phyloP scores from a whole-genome alignment of 129 eudicot species.

The Arctium minus region DNA sequence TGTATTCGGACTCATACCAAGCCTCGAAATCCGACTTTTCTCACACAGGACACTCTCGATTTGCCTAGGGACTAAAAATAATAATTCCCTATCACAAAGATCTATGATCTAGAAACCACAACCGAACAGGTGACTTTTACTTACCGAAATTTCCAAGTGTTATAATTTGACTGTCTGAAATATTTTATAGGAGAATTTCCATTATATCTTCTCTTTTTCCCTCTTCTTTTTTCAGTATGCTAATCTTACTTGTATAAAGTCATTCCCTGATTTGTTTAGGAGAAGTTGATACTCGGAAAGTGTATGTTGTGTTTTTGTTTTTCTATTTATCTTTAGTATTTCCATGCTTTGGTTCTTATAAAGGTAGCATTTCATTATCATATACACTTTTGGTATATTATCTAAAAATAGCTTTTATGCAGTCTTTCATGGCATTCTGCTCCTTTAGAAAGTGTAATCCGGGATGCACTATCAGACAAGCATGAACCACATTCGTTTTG shows the following conservation, averaged over 20 bases:
- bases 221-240: not conserved
- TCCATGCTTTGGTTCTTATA: not conserved
- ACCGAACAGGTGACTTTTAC: too few species aligned
- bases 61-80: too few species aligned
- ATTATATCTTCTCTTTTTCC: not conserved
- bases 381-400: not conserved
- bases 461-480: conserved; percentile 68
- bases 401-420: conserved; percentile 32
- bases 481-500: conserved; percentile 1
- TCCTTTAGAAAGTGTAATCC: conserved; percentile 79
- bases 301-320: not conserved
- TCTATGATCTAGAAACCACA: too few species aligned
- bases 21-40: too few species aligned
- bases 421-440: conserved; percentile 80
- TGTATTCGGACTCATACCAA: too few species aligned
- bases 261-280: not conserved
- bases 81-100: too few species aligned
- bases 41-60: too few species aligned
- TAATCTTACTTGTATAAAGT: not conserved
- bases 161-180: not conserved
- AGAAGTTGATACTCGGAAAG: not conserved
- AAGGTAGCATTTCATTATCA: not conserved
- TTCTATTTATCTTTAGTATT: not conserved
- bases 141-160: too few species aligned
- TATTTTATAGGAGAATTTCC: not conserved